Base-by-base conservation (phyloP, 2,329 filamentous ascomycete species). In the Beauveria medogensis region DNA sequence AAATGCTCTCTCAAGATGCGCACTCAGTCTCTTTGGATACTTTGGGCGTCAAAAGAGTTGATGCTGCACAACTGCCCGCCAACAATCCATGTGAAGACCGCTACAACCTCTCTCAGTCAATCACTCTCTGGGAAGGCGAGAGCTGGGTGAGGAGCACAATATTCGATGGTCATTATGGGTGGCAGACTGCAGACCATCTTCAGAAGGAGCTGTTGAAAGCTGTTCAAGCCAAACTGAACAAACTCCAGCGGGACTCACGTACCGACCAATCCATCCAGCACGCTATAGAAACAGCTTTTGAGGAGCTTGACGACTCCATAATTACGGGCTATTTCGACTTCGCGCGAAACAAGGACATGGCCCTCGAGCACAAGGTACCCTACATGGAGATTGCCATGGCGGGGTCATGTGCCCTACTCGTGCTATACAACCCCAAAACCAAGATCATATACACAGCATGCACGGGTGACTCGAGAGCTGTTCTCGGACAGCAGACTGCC, bases 381-480 rank as follows among this genome's bases (percentile, higher is more conserved):
- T 18, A 20, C n/a, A 60, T 75, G 47, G 55, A 67, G 8, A 56
- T 70, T 5, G 65, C 70, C 9, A 63, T 65, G 48, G 66, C 69
- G 3, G 83, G 84, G 4, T 85, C 82, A 7, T 86, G 83, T 65
- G 84, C 84, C 16, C 71, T 87, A 0, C 72, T 87, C 1, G 77
- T 82, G 0, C 69, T 86, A 3, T 85, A 81, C 66, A 82, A 88
- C 64, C 77, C 82, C 0, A 61, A 65, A 0, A 74, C 72, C 2
- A 72, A 73, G 20, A 80, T 74, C 0, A 70, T 88, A 0, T 79
- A 81, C 48, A 82, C 86, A 6, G 85, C 85, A 0, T 85, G 82
- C 64, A 82, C 80, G 0, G 86, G 86, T 1, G 84, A 88, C 70
- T 86, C 81, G 2, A 76, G 84, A 40, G 83, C 83, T 9, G 82